phyloP scores from a whole-genome alignment of 805 yeast species.

The Kurtzmaniella fragi region DNA sequence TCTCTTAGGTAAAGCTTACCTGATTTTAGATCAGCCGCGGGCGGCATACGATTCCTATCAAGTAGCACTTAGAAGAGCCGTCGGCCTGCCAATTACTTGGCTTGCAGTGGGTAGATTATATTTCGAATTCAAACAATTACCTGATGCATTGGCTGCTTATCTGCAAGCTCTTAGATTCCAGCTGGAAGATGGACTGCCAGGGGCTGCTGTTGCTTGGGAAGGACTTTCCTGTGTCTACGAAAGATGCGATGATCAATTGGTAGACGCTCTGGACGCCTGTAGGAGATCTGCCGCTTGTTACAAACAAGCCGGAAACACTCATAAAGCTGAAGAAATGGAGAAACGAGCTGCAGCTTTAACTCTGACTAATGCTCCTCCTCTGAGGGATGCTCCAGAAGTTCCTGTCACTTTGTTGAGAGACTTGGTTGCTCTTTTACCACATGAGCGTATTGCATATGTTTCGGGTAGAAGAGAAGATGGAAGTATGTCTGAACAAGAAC shows the following conservation, averaged over 20 bases:
- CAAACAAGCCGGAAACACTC: constrained; percentile 40
- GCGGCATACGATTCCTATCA: constrained; percentile 54
- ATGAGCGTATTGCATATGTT: constrained; percentile 35
- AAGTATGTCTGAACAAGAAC: constrained; percentile 11
- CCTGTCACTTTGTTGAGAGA: constrained; percentile 40
- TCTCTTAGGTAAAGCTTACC: constrained; percentile 49
- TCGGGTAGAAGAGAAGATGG: constrained; percentile 23
- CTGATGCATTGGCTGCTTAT: constrained; percentile 64
- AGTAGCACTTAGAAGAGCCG: constrained; percentile 48
- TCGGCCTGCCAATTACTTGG: constrained; percentile 59
- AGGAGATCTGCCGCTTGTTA: constrained; percentile 46
- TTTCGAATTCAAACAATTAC: constrained; percentile 52
- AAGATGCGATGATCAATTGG: constrained; percentile 54
- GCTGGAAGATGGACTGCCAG: constrained; percentile 40
- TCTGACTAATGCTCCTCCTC: constrained; percentile 33
- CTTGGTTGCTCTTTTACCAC: constrained; percentile 37
- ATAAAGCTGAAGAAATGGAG: constrained; percentile 38
- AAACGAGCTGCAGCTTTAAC: constrained; percentile 39
- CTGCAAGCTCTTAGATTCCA: constrained; percentile 57
- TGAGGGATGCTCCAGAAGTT: constrained; percentile 44
- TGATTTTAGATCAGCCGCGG: constrained; percentile 41
- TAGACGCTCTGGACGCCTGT: constrained; percentile 60
- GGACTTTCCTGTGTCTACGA: constrained; percentile 60
- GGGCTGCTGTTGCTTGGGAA: constrained; percentile 60
- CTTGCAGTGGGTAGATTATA: constrained; percentile 60